Base-by-base conservation (phyloP, 176 grass and related monocot species). In the Themeda triandra region DNA sequence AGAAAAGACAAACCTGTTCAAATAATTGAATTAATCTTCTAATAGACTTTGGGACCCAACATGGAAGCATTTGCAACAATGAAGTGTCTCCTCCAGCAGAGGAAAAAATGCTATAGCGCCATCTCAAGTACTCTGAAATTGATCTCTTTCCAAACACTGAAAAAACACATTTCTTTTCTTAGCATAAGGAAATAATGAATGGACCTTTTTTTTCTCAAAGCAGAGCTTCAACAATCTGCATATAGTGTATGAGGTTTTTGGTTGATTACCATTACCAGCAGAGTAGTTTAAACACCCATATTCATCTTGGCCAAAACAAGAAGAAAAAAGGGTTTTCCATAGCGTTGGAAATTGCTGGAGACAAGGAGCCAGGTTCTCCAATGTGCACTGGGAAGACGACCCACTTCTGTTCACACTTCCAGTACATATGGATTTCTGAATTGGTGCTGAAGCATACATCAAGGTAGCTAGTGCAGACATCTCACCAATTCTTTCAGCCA, bases 1-100 rank as follows among this genome's bases (percentile, higher is more conserved):
- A 88, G 14, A 56, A 80, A 86, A 41, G 70, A 80, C 37, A 83
- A 79, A 97, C 96, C 96, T 98, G 96, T 75, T 92, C 89, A 86
- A 92, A 93, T 79, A 93, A 77, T 86, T 95, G 92, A 80, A 95
- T 86, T 84, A 95, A 92, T 91, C 91, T 95, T 92, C 91, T 92
- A 83, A 92, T 76, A 62, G 96, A 91, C 80, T 92, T 92, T 27
- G 96, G 89, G 29, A 95, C 88, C 80, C 89, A 90, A 39, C 65
- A 83, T 71, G 91, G 96, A 76, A 95, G 87, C 88, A 98, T 98
- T 88, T 98, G 93, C 70, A 93, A 65, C 70, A 98, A 85, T 17
- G 96, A 93, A 85, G 89, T 87, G 80, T 98, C 96, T 87, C 96
- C 87, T 75, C 89, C 93, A 85, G 93, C 69, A 75, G 93, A 98